phyloP scores from a whole-genome alignment of 306 rosid species.

The Lablab purpureus region DNA sequence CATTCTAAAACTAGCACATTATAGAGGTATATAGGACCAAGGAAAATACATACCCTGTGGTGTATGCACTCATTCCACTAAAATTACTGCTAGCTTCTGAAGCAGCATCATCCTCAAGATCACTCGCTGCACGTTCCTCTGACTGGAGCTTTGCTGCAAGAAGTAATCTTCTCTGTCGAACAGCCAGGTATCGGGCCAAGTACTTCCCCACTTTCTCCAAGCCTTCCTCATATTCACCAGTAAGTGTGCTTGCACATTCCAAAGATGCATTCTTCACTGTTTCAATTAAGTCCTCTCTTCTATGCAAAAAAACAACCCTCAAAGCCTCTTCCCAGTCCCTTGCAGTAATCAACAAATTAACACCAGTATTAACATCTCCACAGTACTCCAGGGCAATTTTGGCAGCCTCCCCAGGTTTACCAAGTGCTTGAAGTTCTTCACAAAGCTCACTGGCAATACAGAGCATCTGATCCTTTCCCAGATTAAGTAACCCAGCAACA shows the following conservation, averaged over 20 bases:
- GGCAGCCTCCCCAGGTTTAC: conserved; percentile 96
- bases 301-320: conserved; percentile 79
- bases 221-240: conserved; percentile 83
- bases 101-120: conserved; percentile 84
- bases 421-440: conserved; percentile 98
- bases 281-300: conserved; percentile 71
- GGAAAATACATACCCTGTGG: conserved; percentile 72
- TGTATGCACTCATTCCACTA: conserved; percentile 99
- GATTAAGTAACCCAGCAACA: conserved; percentile 80
- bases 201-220: conserved; percentile 95
- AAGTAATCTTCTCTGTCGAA: conserved; percentile 93
- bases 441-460: conserved; percentile 84
- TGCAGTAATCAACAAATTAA: conserved; percentile 47
- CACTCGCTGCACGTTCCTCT: conserved; percentile 72
- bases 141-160: conserved; percentile 83
- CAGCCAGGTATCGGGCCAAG: conserved; percentile 92
- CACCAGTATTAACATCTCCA: conserved; percentile 60
- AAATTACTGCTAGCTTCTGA: conserved; percentile 97
- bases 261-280: conserved; percentile 73
- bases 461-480: conserved; percentile 73
- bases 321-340: conserved; percentile 75
- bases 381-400: conserved; percentile 89
- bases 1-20: conserved; percentile 14
- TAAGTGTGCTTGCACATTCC: conserved; percentile 80
- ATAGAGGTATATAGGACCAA: conserved; percentile 25